A percentile compares a stretch with the other conserved stretches of the same genome.
Conservation (phyloP, 2,329 filamentous ascomycete species). For the Diplodia mutila region DNA sequence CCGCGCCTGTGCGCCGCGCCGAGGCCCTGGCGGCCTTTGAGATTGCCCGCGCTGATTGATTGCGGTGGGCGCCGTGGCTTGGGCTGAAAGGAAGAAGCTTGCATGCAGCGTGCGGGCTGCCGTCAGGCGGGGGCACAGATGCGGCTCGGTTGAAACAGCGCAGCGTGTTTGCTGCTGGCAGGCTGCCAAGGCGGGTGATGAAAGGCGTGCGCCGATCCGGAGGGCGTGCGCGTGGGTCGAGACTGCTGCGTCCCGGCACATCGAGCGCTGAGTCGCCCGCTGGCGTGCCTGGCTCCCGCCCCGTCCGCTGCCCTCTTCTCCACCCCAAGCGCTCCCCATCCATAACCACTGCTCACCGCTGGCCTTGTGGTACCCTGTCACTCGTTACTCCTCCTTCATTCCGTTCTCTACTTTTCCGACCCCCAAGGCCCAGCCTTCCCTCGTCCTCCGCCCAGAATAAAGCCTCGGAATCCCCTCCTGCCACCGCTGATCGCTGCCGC, state of each 20-base stretch:
- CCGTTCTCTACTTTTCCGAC: constrained; percentile 11
- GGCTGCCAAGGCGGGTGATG: constrained; percentile 18
- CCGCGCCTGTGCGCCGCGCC: constrained; percentile 10
- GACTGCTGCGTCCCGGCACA: constrained; percentile 21
- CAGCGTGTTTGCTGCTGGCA: constrained; percentile 8
- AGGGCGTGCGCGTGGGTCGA: constrained; percentile 23
- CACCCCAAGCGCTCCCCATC: constrained; percentile 17
- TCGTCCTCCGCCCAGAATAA: constrained; percentile 10
- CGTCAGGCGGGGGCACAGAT: not conserved
- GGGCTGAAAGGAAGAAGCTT: constrained; percentile 6
- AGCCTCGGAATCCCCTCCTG: constrained; percentile 11
- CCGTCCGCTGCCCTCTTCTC: constrained; percentile 18
- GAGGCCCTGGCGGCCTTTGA: not conserved
- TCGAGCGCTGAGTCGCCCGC: constrained; percentile 11
- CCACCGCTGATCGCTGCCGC: constrained; percentile 19
- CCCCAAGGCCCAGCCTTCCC: not conserved
- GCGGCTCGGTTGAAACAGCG: constrained; percentile 22
- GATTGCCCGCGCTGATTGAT: not conserved
- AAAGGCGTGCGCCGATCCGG: constrained; percentile 23
- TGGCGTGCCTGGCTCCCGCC: constrained; percentile 20
- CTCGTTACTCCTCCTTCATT: constrained; percentile 22
- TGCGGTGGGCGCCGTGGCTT: not conserved
- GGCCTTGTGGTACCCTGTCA: constrained; percentile 21
- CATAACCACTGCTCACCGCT: constrained; percentile 22
- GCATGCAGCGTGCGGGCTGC: constrained; percentile 6